phyloP scores from a whole-genome alignment of 2,329 filamentous ascomycete genomes.

The Colletotrichum spaethianum region DNA sequence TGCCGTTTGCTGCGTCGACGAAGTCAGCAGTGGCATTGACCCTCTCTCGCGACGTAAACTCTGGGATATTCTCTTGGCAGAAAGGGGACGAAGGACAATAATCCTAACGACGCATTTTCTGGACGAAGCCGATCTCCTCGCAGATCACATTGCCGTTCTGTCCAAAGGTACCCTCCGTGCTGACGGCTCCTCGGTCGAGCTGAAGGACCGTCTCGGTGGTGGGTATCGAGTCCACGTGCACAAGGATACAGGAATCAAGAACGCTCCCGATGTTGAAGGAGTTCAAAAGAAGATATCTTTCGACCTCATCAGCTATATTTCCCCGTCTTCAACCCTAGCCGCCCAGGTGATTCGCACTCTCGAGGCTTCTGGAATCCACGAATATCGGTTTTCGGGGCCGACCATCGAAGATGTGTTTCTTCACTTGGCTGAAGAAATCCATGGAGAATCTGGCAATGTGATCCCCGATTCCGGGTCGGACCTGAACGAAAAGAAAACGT shows the following conservation, averaged over 20 bases:
- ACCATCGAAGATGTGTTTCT: slow-evolving; percentile 96
- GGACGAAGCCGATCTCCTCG: slow-evolving; percentile 91
- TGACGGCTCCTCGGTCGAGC: slow-evolving; percentile 85
- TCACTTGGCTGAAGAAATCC: slow-evolving; percentile 84
- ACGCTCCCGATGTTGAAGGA: slow-evolving; percentile 66
- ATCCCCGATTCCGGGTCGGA: slow-evolving; percentile 15
- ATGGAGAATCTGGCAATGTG: slow-evolving; percentile 54
- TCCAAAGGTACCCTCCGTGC: slow-evolving; percentile 88
- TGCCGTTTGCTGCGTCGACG: slow-evolving; percentile 90
- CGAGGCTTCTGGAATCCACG: slow-evolving; percentile 75
- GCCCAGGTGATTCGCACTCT: slow-evolving; percentile 79
- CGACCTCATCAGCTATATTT: slow-evolving; percentile 81
- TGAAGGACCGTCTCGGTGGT: slow-evolving; percentile 86
- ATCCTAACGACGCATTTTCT: slow-evolving; percentile 94
- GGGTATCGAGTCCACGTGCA: slow-evolving; percentile 87
- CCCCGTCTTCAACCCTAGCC: slow-evolving; percentile 78
- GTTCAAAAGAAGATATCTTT: slow-evolving; percentile 72
- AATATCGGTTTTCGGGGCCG: slow-evolving; percentile 89
- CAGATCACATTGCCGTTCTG: slow-evolving; percentile 90
- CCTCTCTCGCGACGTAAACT: slow-evolving; percentile 90
- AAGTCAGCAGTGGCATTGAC: slow-evolving; percentile 90
- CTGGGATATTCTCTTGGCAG: slow-evolving; percentile 92
- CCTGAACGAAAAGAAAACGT: slow-evolving; percentile 47
- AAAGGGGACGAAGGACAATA: slow-evolving; percentile 85
- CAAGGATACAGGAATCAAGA: slow-evolving; percentile 65